Conservation (phyloP, 495 filamentous ascomycete species). For the Penicillium taxi region DNA sequence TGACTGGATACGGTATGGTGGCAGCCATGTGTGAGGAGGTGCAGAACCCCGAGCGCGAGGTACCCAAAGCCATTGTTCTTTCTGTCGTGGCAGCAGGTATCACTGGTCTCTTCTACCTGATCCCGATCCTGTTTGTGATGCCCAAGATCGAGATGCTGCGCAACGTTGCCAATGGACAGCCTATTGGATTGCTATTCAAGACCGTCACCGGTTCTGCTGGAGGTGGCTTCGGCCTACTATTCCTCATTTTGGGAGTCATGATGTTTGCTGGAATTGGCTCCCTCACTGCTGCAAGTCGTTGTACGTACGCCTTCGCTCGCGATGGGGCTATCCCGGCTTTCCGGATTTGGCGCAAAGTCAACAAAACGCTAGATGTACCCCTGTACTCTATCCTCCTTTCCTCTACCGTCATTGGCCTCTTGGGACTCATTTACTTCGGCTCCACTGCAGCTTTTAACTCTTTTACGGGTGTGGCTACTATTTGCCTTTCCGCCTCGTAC, state of each 20-base stretch:
- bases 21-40: conserved; percentile 62
- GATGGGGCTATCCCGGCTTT: conserved; percentile 59
- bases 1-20: conserved; percentile 53
- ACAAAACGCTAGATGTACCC: conserved; percentile 49
- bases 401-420: conserved; percentile 43
- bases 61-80: conserved; percentile 63
- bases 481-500: conserved; percentile 55
- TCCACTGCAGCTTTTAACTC: conserved; percentile 56
- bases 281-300: conserved; percentile 65
- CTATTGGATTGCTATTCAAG: conserved; percentile 30
- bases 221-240: conserved; percentile 65
- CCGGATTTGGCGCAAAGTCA: conserved; percentile 52
- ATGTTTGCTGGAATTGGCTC: conserved; percentile 63
- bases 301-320: conserved; percentile 71
- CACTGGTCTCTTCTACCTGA: conserved; percentile 62
- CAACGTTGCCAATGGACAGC: conserved; percentile 52
- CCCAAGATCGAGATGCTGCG: conserved; percentile 40
- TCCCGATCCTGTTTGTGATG: conserved; percentile 60
- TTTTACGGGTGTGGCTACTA: conserved; percentile 59
- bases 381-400: conserved; percentile 51
- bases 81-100: conserved; percentile 61
- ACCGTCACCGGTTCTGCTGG: conserved; percentile 28
- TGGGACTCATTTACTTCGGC: conserved; percentile 58
- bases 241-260: conserved; percentile 66
- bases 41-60: conserved; percentile 57